Evolutionary conservation across 192 early-diverging fungal species (phyloP), one percentile per base, ranked within the genome.

Genomic region (Backusella luteola): DNA sequence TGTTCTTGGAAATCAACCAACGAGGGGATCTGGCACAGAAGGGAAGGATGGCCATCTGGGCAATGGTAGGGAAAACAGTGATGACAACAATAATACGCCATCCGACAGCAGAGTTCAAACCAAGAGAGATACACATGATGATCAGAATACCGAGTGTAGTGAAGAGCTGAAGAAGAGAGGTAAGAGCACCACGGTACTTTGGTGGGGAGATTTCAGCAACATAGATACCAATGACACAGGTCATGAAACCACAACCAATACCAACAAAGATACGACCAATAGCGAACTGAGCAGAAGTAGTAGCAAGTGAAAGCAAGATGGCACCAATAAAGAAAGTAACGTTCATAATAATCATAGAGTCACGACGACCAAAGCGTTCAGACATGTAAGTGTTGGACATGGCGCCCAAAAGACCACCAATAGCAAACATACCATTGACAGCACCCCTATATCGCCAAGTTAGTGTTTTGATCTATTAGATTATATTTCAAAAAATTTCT

Each of bases 331-430:
- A 74, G 78, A 84, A 91, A 34, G 78, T 68, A 14, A 87, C 44
- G 79, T 91, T 91, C 77, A 82, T 84, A 66, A 79, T 73, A 32
- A 91, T 75, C 67, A 91, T 83, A 9, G 85, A 77, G 46, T 88
- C 85, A 75, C 91, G 89, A 75, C 93, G 90, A 21, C 93, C 93
- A 67, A 85, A 88, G 53, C 76, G 71, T 74, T 88, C 79, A 35
- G 90, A 84, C 72, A 92, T 80, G n/a, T 79, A 76, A 41, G 88
- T 89, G 66, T 90, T 90, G n/a, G 85, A 76, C 34, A 93, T 77
- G 34, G 86, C 92, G 34, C 93, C 93, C 11, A 88, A 19, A n/a
- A 93, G 81, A 41, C 91, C 92, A 53, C 92, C 93, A 39, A 89
- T 76, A 14, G 89, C 85, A 71, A 83, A 89, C 80, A 87, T 84